phyloP scores from a whole-genome alignment of 2,329 filamentous ascomycete species.

The Didymella segeticola region DNA sequence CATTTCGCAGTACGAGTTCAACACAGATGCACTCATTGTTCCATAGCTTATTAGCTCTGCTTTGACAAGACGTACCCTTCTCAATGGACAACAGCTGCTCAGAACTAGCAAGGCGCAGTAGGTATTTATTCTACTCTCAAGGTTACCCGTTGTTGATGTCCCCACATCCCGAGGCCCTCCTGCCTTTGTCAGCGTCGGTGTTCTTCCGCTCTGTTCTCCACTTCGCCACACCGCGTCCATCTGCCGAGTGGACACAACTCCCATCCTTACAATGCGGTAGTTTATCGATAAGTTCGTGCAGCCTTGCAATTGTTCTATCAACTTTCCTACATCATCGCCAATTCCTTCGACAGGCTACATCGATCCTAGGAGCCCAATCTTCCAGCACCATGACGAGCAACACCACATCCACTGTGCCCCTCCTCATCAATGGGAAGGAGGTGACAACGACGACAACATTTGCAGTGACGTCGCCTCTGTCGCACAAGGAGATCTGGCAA shows the following conservation, averaged over 20 bases:
- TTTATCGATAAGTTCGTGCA: neutral
- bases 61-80: too few relatives aligned
- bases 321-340: neutral
- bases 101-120: too few relatives aligned
- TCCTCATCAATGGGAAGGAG: constrained; percentile 59
- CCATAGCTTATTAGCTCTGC: too few relatives aligned
- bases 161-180: constrained; percentile 1
- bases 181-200: neutral
- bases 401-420: constrained; percentile 49
- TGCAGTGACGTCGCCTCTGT: constrained; percentile 63
- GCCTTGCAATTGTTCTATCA: neutral
- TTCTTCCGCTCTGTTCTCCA: neutral
- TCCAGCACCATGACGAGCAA: constrained; percentile 15
- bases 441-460: constrained; percentile 58
- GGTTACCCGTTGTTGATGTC: neutral
- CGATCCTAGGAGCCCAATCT: neutral
- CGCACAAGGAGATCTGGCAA: constrained; percentile 61
- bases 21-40: too few relatives aligned
- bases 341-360: neutral
- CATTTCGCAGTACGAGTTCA: too few relatives aligned
- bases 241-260: constrained; percentile 3
- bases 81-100: too few relatives aligned
- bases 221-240: constrained; percentile 1
- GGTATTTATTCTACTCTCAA: too few relatives aligned
- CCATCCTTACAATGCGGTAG: neutral